These are phyloP conservation scores for Nigrospora sphaerica DNA, from an alignment of 2,329 filamentous ascomycete species.

Conservation along the genomic window DNA sequence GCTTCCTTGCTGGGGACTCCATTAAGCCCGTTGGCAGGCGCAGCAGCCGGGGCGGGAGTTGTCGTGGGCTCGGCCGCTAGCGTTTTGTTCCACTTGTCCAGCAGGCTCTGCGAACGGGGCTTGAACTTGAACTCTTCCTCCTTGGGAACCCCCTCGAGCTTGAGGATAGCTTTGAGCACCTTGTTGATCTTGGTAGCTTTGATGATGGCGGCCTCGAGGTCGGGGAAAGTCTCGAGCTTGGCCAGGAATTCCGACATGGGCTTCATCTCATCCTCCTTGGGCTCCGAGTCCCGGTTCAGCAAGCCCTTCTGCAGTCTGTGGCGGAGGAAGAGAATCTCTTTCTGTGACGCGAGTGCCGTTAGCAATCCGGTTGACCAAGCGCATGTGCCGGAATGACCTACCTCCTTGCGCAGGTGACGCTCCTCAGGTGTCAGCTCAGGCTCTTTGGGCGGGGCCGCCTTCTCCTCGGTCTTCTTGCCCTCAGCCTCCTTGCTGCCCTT, in stretches of 20 bases:
- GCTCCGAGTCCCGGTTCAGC: conserved; percentile 72
- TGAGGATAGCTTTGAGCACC: conserved; percentile 89
- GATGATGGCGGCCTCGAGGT: conserved; percentile 86
- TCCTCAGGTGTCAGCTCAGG: conserved; percentile 52
- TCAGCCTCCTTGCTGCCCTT: conserved; percentile 32
- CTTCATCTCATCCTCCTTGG: conserved; percentile 81
- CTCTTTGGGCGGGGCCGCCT: conserved; percentile 40
- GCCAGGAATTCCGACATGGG: conserved; percentile 69
- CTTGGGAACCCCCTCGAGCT: conserved; percentile 75
- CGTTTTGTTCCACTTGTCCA: conserved; percentile 85
- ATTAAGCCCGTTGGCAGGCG: conserved; percentile 39
- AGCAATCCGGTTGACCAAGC: conserved; percentile 14
- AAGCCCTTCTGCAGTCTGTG: conserved; percentile 95
- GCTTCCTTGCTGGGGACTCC: conserved; percentile 16
- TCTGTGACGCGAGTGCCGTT: conserved; percentile 33
- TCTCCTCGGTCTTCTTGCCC: conserved; percentile 47
- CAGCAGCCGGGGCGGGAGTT: conserved; percentile 26
- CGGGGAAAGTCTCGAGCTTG: conserved; percentile 71
- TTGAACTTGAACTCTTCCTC: conserved; percentile 91
- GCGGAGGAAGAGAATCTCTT: conserved; percentile 83
- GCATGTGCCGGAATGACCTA: conserved; percentile 21
- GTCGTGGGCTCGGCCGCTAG: conserved; percentile 48
- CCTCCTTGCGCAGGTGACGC: conserved; percentile 52
- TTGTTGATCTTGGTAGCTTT: conserved; percentile 96
- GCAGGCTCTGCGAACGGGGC: conserved; percentile 66